A percentile compares a stretch with the other conserved stretches of the same genome.
phyloP scores from a whole-genome alignment of 176 grass and related monocot genomes.

The Dendrocalamus sinicus region DNA sequence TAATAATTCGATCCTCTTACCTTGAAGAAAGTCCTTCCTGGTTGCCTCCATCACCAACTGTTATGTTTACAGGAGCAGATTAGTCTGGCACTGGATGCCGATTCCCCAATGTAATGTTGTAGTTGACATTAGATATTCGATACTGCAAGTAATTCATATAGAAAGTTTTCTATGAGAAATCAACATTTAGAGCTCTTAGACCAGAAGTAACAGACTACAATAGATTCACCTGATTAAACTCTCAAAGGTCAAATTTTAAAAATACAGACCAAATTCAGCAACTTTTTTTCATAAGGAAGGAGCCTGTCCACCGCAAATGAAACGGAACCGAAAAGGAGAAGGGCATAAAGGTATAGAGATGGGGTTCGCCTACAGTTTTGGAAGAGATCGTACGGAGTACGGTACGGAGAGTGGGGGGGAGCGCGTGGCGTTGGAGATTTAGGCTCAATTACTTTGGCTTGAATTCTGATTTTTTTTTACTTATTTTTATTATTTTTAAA shows the following conservation, averaged over 20 bases:
- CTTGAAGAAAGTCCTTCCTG: slow-evolving; percentile 90
- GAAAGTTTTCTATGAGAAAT: slow-evolving; percentile 11
- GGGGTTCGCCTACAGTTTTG: neutral
- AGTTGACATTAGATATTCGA: slow-evolving; percentile 91
- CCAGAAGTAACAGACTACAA: neutral
- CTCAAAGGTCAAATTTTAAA: neutral
- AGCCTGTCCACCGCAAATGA: neutral
- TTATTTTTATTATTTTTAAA: too few relatives aligned
- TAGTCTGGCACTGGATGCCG: slow-evolving; percentile 80
- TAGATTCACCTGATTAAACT: neutral
- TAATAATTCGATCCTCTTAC: slow-evolving; percentile 30
- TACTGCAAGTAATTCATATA: slow-evolving; percentile 59
- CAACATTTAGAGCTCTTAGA: slow-evolving; percentile 6
- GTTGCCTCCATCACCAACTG: slow-evolving; percentile 94
- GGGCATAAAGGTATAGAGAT: too few relatives aligned
- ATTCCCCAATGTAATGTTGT: slow-evolving; percentile 84
- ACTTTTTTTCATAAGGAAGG: neutral
- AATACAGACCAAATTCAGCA: neutral
- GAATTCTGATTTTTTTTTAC: accelerated
- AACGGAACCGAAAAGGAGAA: too few relatives aligned
- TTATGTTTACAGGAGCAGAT: slow-evolving; percentile 89
- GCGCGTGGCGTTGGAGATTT: neutral
- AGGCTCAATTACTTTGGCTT: too few relatives aligned
- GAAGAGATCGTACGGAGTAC: neutral
- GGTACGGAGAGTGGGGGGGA: neutral